Base-by-base conservation (phyloP, 805 yeast genomes). In the Yarrowia divulgata region DNA sequence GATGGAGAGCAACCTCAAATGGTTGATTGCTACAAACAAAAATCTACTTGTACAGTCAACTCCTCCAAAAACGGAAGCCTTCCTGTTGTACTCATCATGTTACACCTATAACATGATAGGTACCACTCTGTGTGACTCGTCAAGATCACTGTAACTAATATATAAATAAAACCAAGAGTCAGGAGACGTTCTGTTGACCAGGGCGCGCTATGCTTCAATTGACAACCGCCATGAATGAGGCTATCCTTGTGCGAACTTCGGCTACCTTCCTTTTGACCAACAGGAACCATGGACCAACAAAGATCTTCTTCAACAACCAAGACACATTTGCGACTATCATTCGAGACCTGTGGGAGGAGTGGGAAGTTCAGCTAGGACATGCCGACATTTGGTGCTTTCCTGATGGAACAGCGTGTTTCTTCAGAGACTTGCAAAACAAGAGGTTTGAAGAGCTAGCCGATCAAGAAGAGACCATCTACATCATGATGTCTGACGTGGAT, bases 401-500 rank as follows among this genome's bases (percentile, higher is more conserved):
- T 16, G 58, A 54, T 3, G 58, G 58, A 12, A 13, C n/a, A 13
- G 58, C 43, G 2, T 5, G 8, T 34, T 54, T 54, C 18, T 54
- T 37, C 58, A 34, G 58, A 54, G 58, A 54, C 32, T 37, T 54
- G 34, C 58, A 37, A 4, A 13, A 35, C 58, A 18, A 8, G 29
- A 35, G 18, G 12, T 54, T 54, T 19, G 43, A 18, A 18, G 14
- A 34, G n/a, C 40, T 52, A 18, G n/a, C 39, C 45, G 19, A 18
- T 9, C 19, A 37, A 13, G 45, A 23, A 9, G 45, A 37, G 4
- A 18, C 18, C 13, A 23, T 54, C 43, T 37, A 54, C 45, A 54
- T 54, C 12, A 54, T 54, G 60, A 37, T 54, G 34, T 54, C 60
- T 2, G 45, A 23, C 8, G 43, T 54, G 5, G 18, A 12, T 8